A percentile compares a stretch with the other conserved stretches of the same genome.
phyloP scores from a whole-genome alignment of 1,284 basidiomycete species.

The Puccinia sorghi region DNA sequence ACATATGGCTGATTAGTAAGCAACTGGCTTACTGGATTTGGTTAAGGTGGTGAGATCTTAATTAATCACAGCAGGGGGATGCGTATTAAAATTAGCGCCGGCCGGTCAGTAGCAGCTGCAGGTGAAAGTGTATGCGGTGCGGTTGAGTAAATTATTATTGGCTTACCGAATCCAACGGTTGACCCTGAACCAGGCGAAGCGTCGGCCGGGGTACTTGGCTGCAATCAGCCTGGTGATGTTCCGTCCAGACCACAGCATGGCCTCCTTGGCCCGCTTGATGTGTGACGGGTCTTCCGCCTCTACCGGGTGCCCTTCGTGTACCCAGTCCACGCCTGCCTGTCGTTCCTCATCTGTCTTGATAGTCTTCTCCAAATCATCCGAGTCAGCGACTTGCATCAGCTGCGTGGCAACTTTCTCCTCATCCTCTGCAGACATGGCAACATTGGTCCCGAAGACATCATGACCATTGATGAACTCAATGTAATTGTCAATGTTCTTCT shows the following conservation, averaged over 20 bases:
- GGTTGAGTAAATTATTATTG: not conserved
- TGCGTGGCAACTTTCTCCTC: not conserved
- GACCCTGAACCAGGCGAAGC: not conserved
- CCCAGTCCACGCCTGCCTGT: not conserved
- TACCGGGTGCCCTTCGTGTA: no score
- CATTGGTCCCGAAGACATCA: not conserved
- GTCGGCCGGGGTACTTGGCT: not conserved
- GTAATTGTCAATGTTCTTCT: not conserved
- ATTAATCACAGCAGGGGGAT: not conserved
- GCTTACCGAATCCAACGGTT: not conserved
- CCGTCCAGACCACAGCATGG: not conserved
- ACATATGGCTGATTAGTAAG: not conserved
- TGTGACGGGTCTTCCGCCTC: not conserved
- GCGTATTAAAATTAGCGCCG: not conserved
- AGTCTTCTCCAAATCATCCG: not conserved
- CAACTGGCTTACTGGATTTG: not conserved
- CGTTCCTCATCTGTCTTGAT: not conserved
- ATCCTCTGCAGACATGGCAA: not conserved
- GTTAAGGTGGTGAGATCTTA: not conserved
- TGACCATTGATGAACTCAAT: not conserved
- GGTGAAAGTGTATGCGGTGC: no score
- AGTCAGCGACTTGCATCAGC: not conserved
- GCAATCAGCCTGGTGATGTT: not conserved
- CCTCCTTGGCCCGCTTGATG: not conserved
- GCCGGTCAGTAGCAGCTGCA: no score